These are phyloP conservation scores for Aspergillus hortae DNA, from an alignment of 2,329 filamentous ascomycete species.

Conservation along the genomic window DNA sequence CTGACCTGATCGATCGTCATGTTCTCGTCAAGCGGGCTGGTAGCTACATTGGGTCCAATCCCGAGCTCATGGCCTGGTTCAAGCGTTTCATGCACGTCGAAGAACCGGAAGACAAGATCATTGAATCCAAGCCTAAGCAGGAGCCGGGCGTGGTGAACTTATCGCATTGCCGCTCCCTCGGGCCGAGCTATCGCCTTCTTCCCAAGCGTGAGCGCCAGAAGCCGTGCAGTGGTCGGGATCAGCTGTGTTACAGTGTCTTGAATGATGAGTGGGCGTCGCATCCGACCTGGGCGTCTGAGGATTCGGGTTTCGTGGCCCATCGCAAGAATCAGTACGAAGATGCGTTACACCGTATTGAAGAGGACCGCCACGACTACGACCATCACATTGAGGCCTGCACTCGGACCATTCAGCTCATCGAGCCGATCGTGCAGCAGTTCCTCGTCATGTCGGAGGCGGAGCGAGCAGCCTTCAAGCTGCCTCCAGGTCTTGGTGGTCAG, in stretches of 20 bases:
- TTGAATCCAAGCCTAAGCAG: slow-evolving; percentile 73
- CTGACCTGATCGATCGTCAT: slow-evolving; percentile 84
- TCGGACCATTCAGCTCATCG: slow-evolving; percentile 91
- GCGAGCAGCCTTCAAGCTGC: slow-evolving; percentile 71
- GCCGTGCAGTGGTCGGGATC: slow-evolving; percentile 88
- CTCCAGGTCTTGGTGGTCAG: slow-evolving; percentile 79
- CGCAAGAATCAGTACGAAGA: slow-evolving; percentile 96
- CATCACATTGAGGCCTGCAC: slow-evolving; percentile 95
- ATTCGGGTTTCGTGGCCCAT: slow-evolving; percentile 95
- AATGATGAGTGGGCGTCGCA: slow-evolving; percentile 99
- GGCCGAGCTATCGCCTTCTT: slow-evolving; percentile 88
- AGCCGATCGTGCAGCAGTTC: slow-evolving; percentile 90
- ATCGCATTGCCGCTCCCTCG: slow-evolving; percentile 91
- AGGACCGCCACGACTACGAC: slow-evolving; percentile 97
- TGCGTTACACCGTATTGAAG: slow-evolving; percentile 90
- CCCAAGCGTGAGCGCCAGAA: slow-evolving; percentile 89
- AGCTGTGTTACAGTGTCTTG: slow-evolving; percentile 86
- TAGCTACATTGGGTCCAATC: slow-evolving; percentile 81
- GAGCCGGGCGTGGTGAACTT: slow-evolving; percentile 79
- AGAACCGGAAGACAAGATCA: slow-evolving; percentile 70
- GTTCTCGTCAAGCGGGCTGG: slow-evolving; percentile 78
- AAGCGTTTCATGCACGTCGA: slow-evolving; percentile 73
- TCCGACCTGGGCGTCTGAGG: slow-evolving; percentile 97
- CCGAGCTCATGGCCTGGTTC: slow-evolving; percentile 86
- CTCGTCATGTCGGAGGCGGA: slow-evolving; percentile 72